These are phyloP conservation scores for Macrophomina tecta DNA, from an alignment of 2,329 filamentous ascomycete genomes.

Conservation along the genomic window DNA sequence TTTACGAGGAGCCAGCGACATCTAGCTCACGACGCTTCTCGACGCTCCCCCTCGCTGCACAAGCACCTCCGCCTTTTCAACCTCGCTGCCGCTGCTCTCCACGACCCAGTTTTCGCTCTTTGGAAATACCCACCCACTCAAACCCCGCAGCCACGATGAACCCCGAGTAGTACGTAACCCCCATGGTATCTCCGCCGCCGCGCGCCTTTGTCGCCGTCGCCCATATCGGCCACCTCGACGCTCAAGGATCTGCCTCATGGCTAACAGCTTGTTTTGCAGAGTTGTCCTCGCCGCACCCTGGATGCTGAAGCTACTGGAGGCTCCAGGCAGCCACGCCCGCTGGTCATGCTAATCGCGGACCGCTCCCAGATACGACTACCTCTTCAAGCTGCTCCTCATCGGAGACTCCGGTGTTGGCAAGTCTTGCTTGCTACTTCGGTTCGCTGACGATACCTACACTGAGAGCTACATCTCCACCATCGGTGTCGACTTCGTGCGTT, in stretches of 20 bases:
- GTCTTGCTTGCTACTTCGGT: conserved; percentile 96
- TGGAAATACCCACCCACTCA: conserved; percentile 13
- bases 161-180: conserved; percentile 81
- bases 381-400: conserved; percentile 99
- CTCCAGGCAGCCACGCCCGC: conserved; percentile 13
- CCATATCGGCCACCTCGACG: conserved; percentile 2
- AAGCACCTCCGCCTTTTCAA: conserved; percentile 29
- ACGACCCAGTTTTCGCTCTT: conserved; percentile 11
- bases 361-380: conserved; percentile 93
- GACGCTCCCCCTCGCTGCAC: conserved; percentile 24
- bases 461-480: conserved; percentile 99
- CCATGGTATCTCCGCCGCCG: conserved; percentile 30
- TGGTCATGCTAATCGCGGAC: conserved; percentile 24
- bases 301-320: conserved; percentile 13
- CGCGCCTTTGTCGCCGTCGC: conserved; percentile 26
- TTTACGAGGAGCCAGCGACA: conserved; percentile 33
- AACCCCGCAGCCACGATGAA: conserved; percentile 70
- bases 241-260: neutral
- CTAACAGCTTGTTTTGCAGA: conserved; percentile 24
- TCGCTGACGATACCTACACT: conserved; percentile 98
- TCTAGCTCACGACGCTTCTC: conserved; percentile 28
- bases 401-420: conserved; percentile 99
- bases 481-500: conserved; percentile 95
- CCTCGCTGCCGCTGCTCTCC: conserved; percentile 21
- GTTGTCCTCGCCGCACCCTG: neutral